phyloP scores from a whole-genome alignment of 805 yeast species.

The Cyberlindnera bimundalis region DNA sequence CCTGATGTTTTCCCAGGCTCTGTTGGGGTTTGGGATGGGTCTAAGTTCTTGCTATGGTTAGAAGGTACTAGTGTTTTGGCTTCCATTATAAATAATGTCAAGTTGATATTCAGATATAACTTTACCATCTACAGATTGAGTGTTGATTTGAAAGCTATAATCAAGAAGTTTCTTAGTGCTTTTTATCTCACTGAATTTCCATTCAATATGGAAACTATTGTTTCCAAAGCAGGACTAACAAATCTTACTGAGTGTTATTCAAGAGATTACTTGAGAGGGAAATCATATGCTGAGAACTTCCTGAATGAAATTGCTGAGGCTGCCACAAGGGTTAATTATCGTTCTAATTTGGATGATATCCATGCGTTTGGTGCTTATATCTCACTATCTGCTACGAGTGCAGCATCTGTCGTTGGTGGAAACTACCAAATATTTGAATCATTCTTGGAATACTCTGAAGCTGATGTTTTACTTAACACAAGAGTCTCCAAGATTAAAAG shows the following conservation, averaged over 20 bases:
- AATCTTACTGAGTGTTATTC: conserved; percentile 26
- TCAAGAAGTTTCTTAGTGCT: conserved; percentile 30
- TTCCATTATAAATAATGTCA: conserved; percentile 9
- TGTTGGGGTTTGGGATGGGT: conserved; percentile 39
- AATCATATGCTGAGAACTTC: conserved; percentile 28
- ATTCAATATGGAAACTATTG: conserved; percentile 21
- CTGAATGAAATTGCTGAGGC: conserved; percentile 35
- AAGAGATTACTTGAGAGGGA: conserved; percentile 21
- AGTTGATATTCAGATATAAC: conserved; percentile 32
- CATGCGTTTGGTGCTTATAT: conserved; percentile 42
- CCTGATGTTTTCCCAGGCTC: conserved; percentile 16
- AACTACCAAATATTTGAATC: conserved; percentile 41
- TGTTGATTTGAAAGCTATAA: conserved; percentile 16
- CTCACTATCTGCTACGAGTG: conserved; percentile 36
- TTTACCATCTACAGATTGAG: conserved; percentile 26
- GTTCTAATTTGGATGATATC: conserved; percentile 38
- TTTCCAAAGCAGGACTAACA: conserved; percentile 25
- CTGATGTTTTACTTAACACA: conserved; percentile 30
- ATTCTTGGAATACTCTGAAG: conserved; percentile 35
- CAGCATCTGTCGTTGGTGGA: conserved; percentile 40
- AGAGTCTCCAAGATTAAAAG: conserved; percentile 27
- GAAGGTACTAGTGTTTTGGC: not conserved
- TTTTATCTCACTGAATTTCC: conserved; percentile 37
- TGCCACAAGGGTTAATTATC: conserved; percentile 42
- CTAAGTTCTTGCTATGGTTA: conserved; percentile 21